phyloP scores from a whole-genome alignment of 305 asterid genomes.

The Solanum hybrid region DNA sequence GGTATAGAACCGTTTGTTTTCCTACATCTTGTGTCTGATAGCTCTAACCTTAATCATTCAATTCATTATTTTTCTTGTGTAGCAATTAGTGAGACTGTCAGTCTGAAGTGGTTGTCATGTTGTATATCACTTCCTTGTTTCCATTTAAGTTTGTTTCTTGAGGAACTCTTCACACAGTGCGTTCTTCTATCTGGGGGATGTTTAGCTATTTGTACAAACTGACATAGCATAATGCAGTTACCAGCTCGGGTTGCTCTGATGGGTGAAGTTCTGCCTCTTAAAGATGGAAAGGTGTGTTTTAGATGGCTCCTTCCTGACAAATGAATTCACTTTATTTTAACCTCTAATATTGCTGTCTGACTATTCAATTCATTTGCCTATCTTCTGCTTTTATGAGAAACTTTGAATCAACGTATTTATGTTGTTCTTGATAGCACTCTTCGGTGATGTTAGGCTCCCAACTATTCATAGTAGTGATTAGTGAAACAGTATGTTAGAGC shows the following conservation, averaged over 20 bases:
- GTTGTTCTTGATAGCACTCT: neutral
- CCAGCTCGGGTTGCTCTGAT: constrained; percentile 82
- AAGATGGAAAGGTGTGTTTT: constrained; percentile 52
- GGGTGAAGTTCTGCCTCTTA: constrained; percentile 61
- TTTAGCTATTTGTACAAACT: neutral
- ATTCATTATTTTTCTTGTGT: neutral
- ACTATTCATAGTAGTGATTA: neutral
- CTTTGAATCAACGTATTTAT: neutral
- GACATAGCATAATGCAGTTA: constrained; percentile 35
- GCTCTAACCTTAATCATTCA: neutral
- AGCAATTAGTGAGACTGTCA: neutral
- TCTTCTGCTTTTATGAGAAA: neutral
- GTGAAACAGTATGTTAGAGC: neutral
- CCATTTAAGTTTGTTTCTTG: neutral
- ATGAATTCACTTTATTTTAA: neutral
- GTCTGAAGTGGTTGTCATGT: neutral
- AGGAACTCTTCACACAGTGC: neutral
- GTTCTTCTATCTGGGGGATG: neutral
- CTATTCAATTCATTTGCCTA: neutral
- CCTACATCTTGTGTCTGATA: neutral
- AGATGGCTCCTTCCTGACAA: neutral
- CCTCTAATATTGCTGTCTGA: neutral
- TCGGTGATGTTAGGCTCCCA: neutral
- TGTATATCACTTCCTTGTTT: neutral
- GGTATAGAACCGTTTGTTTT: neutral